These are phyloP conservation scores for Colletotrichum eremochloae DNA, from an alignment of 2,329 filamentous ascomycete genomes.

Conservation along the genomic window DNA sequence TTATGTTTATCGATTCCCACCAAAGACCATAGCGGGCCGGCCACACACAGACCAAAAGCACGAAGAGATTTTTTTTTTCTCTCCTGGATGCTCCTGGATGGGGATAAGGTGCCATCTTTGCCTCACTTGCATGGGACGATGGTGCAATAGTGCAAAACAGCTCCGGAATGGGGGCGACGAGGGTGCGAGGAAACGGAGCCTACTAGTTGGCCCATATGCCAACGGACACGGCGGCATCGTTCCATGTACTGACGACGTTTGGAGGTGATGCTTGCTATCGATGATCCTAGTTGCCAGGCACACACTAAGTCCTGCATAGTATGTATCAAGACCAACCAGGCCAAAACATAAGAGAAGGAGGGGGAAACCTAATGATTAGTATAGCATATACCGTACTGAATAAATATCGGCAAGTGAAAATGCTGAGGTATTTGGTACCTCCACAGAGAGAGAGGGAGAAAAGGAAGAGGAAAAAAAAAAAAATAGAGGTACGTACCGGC, in stretches of 20 bases:
- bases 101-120: not conserved
- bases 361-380: slow-evolving; percentile 18
- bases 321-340: not conserved
- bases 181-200: slow-evolving; percentile 2
- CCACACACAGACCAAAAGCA: slow-evolving; percentile 3
- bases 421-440: not conserved
- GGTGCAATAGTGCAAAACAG: slow-evolving; percentile 17
- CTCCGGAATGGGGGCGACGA: not conserved
- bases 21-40: slow-evolving; percentile 8
- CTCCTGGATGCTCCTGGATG: not conserved
- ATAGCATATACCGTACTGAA: slow-evolving; percentile 6
- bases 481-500: slow-evolving; percentile 1
- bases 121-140: slow-evolving; percentile 3
- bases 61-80: not conserved
- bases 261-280: slow-evolving; percentile 1
- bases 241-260: slow-evolving; percentile 1
- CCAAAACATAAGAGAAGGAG: not conserved
- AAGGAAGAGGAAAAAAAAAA: not conserved
- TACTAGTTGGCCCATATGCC: slow-evolving; percentile 10
- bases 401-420: not conserved
- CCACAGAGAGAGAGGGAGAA: not conserved
- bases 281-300: slow-evolving; percentile 3
- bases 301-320: not conserved
- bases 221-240: slow-evolving; percentile 16
- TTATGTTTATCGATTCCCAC: slow-evolving; percentile 8